Base-by-base conservation (phyloP, 768 basidiomycete species). In the Cyathus striatus region DNA sequence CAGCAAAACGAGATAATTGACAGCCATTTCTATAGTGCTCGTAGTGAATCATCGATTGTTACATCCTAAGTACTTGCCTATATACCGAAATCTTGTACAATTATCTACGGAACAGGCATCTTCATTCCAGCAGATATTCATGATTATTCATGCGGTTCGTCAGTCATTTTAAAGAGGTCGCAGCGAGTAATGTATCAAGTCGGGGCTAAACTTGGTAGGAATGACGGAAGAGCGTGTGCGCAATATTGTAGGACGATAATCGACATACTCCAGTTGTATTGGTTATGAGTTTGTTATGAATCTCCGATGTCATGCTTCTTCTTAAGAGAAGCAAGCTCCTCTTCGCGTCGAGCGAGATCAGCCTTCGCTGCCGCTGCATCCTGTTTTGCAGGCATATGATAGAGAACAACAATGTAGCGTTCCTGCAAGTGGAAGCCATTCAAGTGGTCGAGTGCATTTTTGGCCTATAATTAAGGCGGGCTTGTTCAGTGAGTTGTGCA, bases 391-490 rank as follows among this genome's bases (percentile, higher is more conserved):
- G 93, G 91, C 84, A 97, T 95, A 60, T 98, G 94, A 57, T 95
- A 98, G 22, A 97, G 70, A 6, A 98, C 95, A 44, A 99, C 95
- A 41, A 99, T 95, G 65, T 98, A 99, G 20, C 95, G 86, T 64
- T 96, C 95, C 68, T 93, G 92, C 45, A 99, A 63, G 68, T 99
- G 95, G 70, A 99, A 99, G 35, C 95, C 95, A 54, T 98, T 98
- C 57, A 98, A 64, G 63, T 96, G 93, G 58, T 94, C 94, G 44
- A 96, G 79, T 0, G 95, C 95, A 57, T 94, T 93, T 65, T 96
- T 95, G 17, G 95, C 95, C 90, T 96, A 56, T 10, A 42, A 42
- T 25, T 23, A 38, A 32, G 27, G 40, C 41, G 23, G 37, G 43
- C 20, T 24, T 42, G 44, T 47, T 25, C 40, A 47, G 51, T 58